phyloP scores from a whole-genome alignment of 805 yeast species.

The Candida sanyiensis region DNA sequence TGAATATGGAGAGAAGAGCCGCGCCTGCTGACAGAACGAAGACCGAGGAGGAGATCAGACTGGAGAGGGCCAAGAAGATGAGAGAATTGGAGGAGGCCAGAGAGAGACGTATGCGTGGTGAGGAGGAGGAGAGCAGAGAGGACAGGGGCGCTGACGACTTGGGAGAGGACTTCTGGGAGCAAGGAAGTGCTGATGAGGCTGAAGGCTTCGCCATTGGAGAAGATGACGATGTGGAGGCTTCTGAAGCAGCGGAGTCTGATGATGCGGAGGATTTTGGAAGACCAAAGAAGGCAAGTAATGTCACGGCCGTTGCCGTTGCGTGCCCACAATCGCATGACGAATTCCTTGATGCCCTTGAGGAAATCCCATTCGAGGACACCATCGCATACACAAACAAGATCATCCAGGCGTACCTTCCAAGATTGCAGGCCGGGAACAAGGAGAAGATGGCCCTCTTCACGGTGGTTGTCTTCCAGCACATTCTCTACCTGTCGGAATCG shows the following conservation, averaged over 20 bases:
- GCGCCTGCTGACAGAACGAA: conserved; percentile 79
- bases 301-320: conserved; percentile 17
- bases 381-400: conserved; percentile 47
- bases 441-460: conserved; percentile 62
- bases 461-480: conserved; percentile 56
- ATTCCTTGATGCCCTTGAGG: conserved; percentile 31
- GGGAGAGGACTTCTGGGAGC: conserved; percentile 63
- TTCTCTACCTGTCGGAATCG: conserved; percentile 42
- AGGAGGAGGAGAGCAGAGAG: conserved; percentile 30
- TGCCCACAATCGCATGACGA: conserved; percentile 50
- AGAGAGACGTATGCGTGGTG: conserved; percentile 70
- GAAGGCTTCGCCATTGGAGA: conserved; percentile 37
- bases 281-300: conserved; percentile 11
- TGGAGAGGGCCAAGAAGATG: conserved; percentile 55
- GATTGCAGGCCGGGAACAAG: conserved; percentile 76
- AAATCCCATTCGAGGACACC: conserved; percentile 36
- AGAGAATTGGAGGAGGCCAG: conserved; percentile 64
- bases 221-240: conserved; percentile 24
- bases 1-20: conserved; percentile 66
- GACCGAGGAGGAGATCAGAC: conserved; percentile 62
- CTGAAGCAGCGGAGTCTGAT: conserved; percentile 21
- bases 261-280: conserved; percentile 1
- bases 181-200: conserved; percentile 42
- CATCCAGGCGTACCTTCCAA: conserved; percentile 62
- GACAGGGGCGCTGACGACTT: conserved; percentile 63